These are phyloP conservation scores for Lathyrus sativus DNA, from an alignment of 306 rosid species.

Conservation along the genomic window DNA sequence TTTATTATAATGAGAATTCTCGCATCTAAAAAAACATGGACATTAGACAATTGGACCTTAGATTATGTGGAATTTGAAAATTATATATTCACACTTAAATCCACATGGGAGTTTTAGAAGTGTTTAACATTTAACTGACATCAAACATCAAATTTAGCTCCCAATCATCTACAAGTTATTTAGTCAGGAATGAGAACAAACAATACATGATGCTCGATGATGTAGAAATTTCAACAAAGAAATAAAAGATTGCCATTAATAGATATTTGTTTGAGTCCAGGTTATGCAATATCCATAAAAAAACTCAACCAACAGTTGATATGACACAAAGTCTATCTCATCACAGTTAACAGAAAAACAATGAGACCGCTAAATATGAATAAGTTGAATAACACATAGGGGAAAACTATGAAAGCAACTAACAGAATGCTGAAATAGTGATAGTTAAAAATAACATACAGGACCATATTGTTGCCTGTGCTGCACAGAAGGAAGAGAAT, in stretches of 20 bases:
- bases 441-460: constrained; percentile 61
- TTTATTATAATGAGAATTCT: constrained; percentile 1
- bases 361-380: constrained; percentile 6
- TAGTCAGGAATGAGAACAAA: constrained; percentile 13
- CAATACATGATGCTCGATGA: neutral
- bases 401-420: constrained; percentile 25
- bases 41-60: constrained; percentile 17
- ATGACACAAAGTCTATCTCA: constrained; percentile 26
- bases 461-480: constrained; percentile 98
- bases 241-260: constrained; percentile 13
- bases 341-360: constrained; percentile 30
- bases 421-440: constrained; percentile 23
- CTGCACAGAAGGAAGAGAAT: constrained; percentile 91
- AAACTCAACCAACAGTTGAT: constrained; percentile 19
- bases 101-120: constrained; percentile 2
- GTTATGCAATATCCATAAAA: constrained; percentile 19
- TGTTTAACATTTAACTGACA: constrained; percentile 2
- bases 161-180: constrained; percentile 19
- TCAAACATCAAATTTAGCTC: constrained; percentile 29
- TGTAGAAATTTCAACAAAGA: neutral
- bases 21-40: constrained; percentile 21
- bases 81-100: constrained; percentile 10
- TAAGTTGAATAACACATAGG: constrained; percentile 13
- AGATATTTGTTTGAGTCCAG: constrained; percentile 26
- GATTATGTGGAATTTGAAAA: constrained; percentile 20